Evolutionary conservation across 345 rosid species (phyloP), one percentile per base, ranked within the genome.

Genomic region (Camelina laxa): DNA sequence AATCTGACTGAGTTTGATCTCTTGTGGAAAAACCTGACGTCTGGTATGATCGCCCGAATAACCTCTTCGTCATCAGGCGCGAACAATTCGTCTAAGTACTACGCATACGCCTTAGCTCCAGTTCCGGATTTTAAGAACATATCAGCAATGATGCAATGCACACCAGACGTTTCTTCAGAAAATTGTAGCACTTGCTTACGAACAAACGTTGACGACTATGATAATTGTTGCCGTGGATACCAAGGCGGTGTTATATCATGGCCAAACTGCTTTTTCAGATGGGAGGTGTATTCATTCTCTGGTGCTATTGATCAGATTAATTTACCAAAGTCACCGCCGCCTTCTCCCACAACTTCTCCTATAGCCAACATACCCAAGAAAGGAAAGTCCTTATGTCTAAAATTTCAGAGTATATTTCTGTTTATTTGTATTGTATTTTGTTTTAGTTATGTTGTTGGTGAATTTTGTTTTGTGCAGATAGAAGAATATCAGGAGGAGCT

Each of bases 181-280:
- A 58, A 69, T 17, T 76, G 80, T 55, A 31, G 42, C 9, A 2
- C 10, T 55, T 76, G 80, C 22, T 14, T 76, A 12, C 4, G 17
- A 24, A 36, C 2, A 30, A 60, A 36, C 12, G 70, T 69, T 69
- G 8, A 9, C 12, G 6, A 30, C 42, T 76, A 51, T 47, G 24
- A 44, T 2, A 7, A 10, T 3, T 6, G 9, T 36, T 47, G 8
- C 45, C 22, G 4, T 33, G 53, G 71, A 41, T 48, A 55, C 24
- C 33, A 9, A 55, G 80, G 80, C 9, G 48, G 59, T 6, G 16
- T 22, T 62, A 56, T 70, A 45, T 3, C 24, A 16, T 5, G 65
- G 19, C 50, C 75, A 12, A 76, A 70, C 16, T 76, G 75, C 22
- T 62, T 61, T 56, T 69, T 69, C 71, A 65, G 80, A 65, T 68